Conservation (phyloP, 257 asterid genomes). For the Thymus mandschuricus region DNA sequence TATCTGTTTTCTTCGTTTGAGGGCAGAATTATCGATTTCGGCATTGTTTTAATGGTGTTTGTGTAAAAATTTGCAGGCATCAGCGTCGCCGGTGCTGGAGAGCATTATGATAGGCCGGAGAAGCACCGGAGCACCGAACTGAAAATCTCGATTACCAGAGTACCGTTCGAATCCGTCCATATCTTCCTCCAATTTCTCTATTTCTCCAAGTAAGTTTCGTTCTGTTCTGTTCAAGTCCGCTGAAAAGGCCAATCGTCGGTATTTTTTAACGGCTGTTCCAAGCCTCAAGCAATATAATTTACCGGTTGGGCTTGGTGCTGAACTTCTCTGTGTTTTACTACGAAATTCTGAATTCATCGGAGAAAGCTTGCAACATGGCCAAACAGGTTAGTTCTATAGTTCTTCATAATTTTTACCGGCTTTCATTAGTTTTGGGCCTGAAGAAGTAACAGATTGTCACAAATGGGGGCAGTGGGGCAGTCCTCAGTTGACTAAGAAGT, state of each 20-base stretch:
- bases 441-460: not conserved
- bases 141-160: conserved; percentile 71
- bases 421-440: not conserved
- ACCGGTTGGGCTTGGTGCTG: conserved; percentile 70
- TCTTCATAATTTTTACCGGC: not conserved
- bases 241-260: conserved; percentile 1
- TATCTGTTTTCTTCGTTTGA: no score
- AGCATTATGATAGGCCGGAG: conserved; percentile 64
- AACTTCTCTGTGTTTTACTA: conserved; percentile 67
- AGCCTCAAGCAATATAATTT: no score
- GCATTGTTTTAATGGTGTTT: no score
- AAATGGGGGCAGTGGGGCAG: not conserved
- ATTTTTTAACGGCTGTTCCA: no score
- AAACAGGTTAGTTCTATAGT: conserved; percentile 69
- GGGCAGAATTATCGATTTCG: no score
- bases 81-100: conserved; percentile 86
- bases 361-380: conserved; percentile 73
- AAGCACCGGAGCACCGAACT: conserved; percentile 56
- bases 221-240: conserved; percentile 32
- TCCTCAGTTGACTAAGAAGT: not conserved
- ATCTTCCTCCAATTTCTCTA: conserved; percentile 67
- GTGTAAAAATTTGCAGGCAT: conserved; percentile 57
- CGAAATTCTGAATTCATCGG: conserved; percentile 66
- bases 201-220: conserved; percentile 69
- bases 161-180: no score